Evolutionary conservation across 192 early-diverging fungal species (phyloP).

Genomic region (Podila verticillata): DNA sequence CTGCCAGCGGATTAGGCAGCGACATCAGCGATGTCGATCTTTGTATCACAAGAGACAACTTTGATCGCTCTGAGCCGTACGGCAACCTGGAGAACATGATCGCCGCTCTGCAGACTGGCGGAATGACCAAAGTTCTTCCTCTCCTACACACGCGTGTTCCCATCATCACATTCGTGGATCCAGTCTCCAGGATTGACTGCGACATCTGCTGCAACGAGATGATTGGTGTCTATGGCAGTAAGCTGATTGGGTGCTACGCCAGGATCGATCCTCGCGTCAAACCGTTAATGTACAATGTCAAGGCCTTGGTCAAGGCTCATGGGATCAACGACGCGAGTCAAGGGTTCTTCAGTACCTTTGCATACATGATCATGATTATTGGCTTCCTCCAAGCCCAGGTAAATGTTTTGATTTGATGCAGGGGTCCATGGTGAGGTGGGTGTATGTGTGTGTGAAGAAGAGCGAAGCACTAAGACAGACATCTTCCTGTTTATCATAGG

Average conservation of each 20-base stretch:
- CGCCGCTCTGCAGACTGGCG: conserved; percentile 16
- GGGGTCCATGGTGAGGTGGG: neutral
- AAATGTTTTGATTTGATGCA: neutral
- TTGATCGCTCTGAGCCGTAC: conserved; percentile 8
- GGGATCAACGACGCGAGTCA: conserved; percentile 44
- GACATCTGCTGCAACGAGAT: conserved; percentile 48
- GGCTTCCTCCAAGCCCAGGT: conserved; percentile 44
- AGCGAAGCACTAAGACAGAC: too few species aligned
- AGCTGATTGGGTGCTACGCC: conserved; percentile 45
- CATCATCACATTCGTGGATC: conserved; percentile 53
- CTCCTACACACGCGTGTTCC: conserved; percentile 41
- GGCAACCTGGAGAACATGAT: conserved; percentile 19
- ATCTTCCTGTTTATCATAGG: too few species aligned
- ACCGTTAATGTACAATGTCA: conserved; percentile 47
- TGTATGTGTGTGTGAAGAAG: neutral
- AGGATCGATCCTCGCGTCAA: conserved; percentile 47
- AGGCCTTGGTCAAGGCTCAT: conserved; percentile 44
- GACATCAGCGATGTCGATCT: conserved; percentile 43
- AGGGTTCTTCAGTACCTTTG: conserved; percentile 37
- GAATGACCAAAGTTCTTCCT: conserved; percentile 37
- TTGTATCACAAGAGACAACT: conserved; percentile 21
- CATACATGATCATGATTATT: conserved; percentile 45
- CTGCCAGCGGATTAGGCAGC: conserved; percentile 35
- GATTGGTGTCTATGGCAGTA: conserved; percentile 49
- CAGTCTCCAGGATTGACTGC: conserved; percentile 25